These are phyloP conservation scores for Naganishia vaughanmartiniae DNA, from an alignment of 768 basidiomycete species.

Conservation along the genomic window DNA sequence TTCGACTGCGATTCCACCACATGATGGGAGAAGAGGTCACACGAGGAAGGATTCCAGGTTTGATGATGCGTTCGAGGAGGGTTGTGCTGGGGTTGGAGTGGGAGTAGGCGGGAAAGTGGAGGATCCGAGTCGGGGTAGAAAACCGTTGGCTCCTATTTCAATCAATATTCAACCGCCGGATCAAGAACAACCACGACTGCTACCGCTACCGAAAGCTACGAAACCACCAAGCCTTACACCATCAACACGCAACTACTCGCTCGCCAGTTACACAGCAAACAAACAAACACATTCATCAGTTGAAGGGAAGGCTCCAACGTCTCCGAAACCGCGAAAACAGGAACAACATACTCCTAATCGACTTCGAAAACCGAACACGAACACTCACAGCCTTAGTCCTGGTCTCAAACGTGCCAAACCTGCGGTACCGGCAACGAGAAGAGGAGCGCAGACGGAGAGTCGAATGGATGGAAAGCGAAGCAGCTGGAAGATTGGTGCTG, in stretches of 20 bases:
- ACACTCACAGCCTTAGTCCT: background rate
- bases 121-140: background rate
- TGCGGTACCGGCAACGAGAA: background rate
- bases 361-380: background rate
- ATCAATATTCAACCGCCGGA: background rate
- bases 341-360: slow-evolving; percentile 5
- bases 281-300: background rate
- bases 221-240: background rate
- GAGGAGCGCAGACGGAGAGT: background rate
- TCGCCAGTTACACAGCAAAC: background rate
- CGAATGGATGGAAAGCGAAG: background rate
- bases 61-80: slow-evolving; percentile 8
- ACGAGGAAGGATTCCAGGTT: slow-evolving; percentile 6
- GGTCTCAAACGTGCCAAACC: background rate
- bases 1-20: background rate
- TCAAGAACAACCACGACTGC: background rate
- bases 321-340: background rate
- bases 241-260: background rate
- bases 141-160: background rate
- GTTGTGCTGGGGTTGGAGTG: background rate
- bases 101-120: too few species aligned
- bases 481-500: background rate
- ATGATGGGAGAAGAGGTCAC: background rate
- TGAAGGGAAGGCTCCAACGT: too few species aligned
- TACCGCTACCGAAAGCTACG: background rate